Evolutionary conservation across 148 eudicot genomes (phyloP), one percentile per base, ranked within the genome.

Genomic region (Silene conica): DNA sequence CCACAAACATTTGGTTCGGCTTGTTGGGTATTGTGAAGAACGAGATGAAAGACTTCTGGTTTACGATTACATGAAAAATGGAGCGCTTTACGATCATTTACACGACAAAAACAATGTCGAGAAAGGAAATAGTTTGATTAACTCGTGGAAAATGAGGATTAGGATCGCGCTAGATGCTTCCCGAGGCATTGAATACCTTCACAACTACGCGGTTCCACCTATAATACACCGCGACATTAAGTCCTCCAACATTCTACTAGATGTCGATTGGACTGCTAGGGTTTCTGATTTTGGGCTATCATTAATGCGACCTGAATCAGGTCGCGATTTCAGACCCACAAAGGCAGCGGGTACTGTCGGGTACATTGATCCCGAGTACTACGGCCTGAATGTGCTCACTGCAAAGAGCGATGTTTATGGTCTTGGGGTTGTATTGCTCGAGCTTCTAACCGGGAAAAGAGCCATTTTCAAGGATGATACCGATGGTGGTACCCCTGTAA

Each of bases 211-310:
- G 28, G 99, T 92, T 31, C 99, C 99, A 0, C 92, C 97, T 12
- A 92, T 95, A 28, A 95, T 95, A 11, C 99, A 95, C 58, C 71
- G 99, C 0, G 99, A 95, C 72, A 95, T 95, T 28, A 95, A 95
- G 72, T 88, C 97, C 0, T 95, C 99, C 1, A 95, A 95, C 83
- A 95, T 95, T 25, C 64, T 95, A 57, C 82, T 95, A 11, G 99
- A 95, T 61, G 81, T 80, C 10, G 84, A 83, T 83, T 95, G 99
- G 99, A 88, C 82, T 20, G 99, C 97, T 0, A 77, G 96, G 64
- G 99, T 95, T 4, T 95, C 99, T n/a, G 99, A 95, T 85, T 95
- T 95, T 13, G 99, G 99, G 22, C 50, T 95, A 18, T 95, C 99
- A 1, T 56, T 95, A 25, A 80, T 89, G 87, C 89, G 90, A 21